phyloP scores from a whole-genome alignment of 176 grass and related monocot species.

The Pontederia paniculata region DNA sequence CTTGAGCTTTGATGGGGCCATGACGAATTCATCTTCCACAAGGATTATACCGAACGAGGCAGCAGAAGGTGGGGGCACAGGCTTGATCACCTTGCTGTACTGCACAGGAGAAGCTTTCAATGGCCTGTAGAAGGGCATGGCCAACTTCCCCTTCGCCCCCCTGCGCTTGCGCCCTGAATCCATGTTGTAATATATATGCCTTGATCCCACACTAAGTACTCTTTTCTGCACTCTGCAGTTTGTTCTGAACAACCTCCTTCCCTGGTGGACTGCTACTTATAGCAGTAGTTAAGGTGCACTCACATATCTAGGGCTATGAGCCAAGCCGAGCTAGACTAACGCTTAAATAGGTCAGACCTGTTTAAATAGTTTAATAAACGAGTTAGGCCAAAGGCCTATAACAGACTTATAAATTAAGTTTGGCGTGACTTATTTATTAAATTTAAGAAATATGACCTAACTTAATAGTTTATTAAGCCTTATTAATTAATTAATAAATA shows the following conservation, averaged over 20 bases:
- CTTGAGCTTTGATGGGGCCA: not conserved
- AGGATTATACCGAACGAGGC: not conserved
- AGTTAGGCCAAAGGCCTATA: no score
- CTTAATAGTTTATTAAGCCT: no score
- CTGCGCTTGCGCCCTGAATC: not conserved
- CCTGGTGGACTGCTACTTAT: not conserved
- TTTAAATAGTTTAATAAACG: no score
- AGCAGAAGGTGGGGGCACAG: not conserved
- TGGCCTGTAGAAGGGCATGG: not conserved
- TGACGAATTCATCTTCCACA: not conserved
- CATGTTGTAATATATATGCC: not conserved
- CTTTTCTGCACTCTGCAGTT: not conserved
- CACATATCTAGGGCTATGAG: not conserved
- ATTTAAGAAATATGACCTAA: no score
- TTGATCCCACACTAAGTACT: not conserved
- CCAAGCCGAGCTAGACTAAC: no score
- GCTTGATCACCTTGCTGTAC: not conserved
- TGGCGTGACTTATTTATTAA: no score
- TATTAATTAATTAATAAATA: no score
- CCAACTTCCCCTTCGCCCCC: not conserved
- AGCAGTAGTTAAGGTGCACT: not conserved
- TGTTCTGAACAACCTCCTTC: not conserved
- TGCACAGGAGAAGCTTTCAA: not conserved
- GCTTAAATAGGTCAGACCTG: no score
- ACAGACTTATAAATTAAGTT: no score